Evolutionary conservation across 352 stramenopile species (phyloP).

Genomic region (Detonula confervacea): DNA sequence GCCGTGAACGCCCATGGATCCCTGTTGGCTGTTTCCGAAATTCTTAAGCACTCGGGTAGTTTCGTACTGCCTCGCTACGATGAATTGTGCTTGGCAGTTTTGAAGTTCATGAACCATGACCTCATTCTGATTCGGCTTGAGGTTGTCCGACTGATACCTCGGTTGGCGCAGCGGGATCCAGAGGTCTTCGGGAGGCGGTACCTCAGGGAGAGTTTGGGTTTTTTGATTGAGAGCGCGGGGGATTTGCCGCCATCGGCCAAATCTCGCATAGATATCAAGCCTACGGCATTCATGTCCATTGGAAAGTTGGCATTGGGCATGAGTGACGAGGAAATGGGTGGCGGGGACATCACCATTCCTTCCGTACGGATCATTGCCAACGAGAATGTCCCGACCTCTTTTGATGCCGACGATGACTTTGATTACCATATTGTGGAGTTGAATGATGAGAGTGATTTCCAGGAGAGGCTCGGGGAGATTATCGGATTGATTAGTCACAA

Average conservation of each 20-base stretch:
- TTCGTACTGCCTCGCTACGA: slow-evolving; percentile 98
- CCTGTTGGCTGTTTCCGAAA: slow-evolving; percentile 92
- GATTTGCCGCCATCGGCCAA: slow-evolving; percentile 30
- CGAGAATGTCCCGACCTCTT: slow-evolving; percentile 5
- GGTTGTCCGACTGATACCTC: slow-evolving; percentile 90
- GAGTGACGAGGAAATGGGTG: slow-evolving; percentile 87
- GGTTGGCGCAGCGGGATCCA: slow-evolving; percentile 91
- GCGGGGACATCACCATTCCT: slow-evolving; percentile 69
- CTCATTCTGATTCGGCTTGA: slow-evolving; percentile 90
- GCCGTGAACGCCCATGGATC: slow-evolving; percentile 88
- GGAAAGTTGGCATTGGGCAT: slow-evolving; percentile 92
- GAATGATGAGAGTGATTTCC: slow-evolving; percentile 67
- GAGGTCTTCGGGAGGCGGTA: slow-evolving; percentile 94
- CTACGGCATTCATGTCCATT: slow-evolving; percentile 91
- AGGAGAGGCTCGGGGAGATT: slow-evolving; percentile 71
- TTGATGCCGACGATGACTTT: slow-evolving; percentile 28
- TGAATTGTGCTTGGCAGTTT: slow-evolving; percentile 93
- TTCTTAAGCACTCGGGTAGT: slow-evolving; percentile 93
- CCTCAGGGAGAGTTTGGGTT: slow-evolving; percentile 79
- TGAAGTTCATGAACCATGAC: slow-evolving; percentile 91
- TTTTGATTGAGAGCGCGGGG: slow-evolving; percentile 71
- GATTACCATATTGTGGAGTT: slow-evolving; percentile 72
- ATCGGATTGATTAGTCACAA: slow-evolving; percentile 78
- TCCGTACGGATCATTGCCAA: slow-evolving; percentile 81
- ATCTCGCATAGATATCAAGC: slow-evolving; percentile 77